Base-by-base conservation (phyloP, 2,329 filamentous ascomycete species). In the Sordariomycetes sp. region DNA sequence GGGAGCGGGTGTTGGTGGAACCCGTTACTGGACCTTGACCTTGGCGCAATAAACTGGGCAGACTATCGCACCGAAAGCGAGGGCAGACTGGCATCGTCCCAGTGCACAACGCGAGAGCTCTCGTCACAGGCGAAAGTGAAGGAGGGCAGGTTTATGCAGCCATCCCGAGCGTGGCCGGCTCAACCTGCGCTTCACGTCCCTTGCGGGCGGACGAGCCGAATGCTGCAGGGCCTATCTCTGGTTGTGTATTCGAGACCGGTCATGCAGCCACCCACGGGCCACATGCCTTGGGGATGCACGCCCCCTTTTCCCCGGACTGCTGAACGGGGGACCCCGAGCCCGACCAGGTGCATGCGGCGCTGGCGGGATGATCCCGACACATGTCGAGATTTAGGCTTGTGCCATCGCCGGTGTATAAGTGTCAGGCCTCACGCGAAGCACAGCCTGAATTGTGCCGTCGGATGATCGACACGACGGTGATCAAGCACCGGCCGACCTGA, bases 371-470 rank as follows among this genome's bases (percentile, higher is more conserved):
- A 35, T 50, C 50, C 43, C 43, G 43, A 57, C 28, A 40, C 55
- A 57, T 40, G 28, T 37, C 43, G 43, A 34, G 40, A 11, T 57
- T 51, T 57, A 22, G 55, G 22, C 55, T 51, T 57, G 55, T 57
- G 55, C 54, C 55, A 51, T 57, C 55, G 55, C 32, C 28, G 20
- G 28, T 50, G 55, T 24, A 50, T 20, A 50, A 50, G 46, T 57
- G 55, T 51, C 55, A 57, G 40, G 28, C 28, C 40, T 57, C 50
- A 48, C 32, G 46, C 16, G 22, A 48, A n/a, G 18, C 18, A 50
- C 46, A 50, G 46, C 46, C 46, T 22, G 46, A 22, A 24, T 24
- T 50, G 20, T 50, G 54, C 43, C 54, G 25, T 55, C 22, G 12
- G 43, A 16, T 12, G 35, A 22, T 43, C 37, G 16, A 24, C 35